phyloP scores from a whole-genome alignment of 495 filamentous ascomycete genomes.

The Chaetomium fimeti region DNA sequence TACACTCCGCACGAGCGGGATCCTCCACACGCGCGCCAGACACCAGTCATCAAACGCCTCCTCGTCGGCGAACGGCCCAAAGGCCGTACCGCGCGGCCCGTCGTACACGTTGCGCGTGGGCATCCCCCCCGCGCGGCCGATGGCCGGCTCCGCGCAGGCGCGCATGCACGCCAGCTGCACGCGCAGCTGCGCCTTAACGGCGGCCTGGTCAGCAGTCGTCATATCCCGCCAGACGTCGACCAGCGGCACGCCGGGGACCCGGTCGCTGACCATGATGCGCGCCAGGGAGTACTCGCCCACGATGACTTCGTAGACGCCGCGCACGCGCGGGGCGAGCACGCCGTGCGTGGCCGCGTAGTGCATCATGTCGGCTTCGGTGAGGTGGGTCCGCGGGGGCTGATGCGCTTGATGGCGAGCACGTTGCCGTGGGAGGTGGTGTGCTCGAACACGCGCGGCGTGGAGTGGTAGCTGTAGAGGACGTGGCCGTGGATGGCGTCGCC shows the following conservation, averaged over 20 bases:
- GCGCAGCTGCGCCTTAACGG: constrained; percentile 1
- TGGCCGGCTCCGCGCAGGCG: neutral
- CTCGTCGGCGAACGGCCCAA: constrained; percentile 12
- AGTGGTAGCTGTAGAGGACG: constrained; percentile 3
- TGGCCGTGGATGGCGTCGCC: neutral
- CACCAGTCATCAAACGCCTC: constrained; percentile 12
- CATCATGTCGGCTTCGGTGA: constrained; percentile 8
- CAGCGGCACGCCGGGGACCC: constrained; percentile 3
- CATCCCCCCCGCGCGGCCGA: neutral
- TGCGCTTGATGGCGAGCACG: constrained; percentile 5
- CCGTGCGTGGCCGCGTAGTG: constrained; percentile 10
- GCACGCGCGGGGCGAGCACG: constrained; percentile 3
- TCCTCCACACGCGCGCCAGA: neutral
- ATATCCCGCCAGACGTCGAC: neutral
- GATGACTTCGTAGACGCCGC: constrained; percentile 12
- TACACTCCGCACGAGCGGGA: neutral
- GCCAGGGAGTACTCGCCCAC: too few species aligned
- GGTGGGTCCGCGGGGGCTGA: neutral
- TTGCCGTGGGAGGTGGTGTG: constrained; percentile 4
- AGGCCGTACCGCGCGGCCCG: neutral
- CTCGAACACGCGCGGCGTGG: neutral
- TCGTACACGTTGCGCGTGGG: neutral
- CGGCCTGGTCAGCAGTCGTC: neutral
- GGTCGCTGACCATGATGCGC: constrained; percentile 8
- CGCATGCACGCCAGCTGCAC: neutral